Evolutionary conservation across 208 protist species (phyloP).

Genomic region (Eutreptiella sp.): DNA sequence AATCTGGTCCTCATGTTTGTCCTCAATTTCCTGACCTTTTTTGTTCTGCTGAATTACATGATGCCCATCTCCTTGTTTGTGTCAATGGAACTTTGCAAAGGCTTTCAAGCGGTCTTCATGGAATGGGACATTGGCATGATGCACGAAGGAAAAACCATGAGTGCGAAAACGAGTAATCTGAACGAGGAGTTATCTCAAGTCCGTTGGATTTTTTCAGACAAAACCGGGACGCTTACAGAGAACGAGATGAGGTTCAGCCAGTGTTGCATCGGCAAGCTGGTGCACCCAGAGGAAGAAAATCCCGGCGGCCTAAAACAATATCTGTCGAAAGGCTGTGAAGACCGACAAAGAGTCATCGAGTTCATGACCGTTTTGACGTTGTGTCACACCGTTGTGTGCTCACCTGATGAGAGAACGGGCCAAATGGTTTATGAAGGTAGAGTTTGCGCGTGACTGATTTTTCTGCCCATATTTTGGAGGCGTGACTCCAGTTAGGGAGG

Average conservation of each 20-base stretch:
- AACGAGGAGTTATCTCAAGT: constrained; percentile 81
- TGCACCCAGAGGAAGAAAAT: constrained; percentile 55
- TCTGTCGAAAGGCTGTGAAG: no score
- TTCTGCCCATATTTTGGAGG: no score
- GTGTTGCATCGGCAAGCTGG: constrained; percentile 54
- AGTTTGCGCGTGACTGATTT: no score
- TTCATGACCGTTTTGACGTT: no score
- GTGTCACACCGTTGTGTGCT: no score
- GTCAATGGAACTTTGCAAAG: constrained; percentile 78
- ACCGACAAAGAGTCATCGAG: no score
- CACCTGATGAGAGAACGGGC: no score
- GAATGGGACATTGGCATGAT: constrained; percentile 66
- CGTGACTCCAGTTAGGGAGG: no score
- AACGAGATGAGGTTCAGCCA: constrained; percentile 77
- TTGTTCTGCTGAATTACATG: constrained; percentile 76
- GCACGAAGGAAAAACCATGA: constrained; percentile 53
- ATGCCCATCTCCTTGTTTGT: constrained; percentile 84
- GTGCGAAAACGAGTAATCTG: constrained; percentile 76
- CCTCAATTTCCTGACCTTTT: constrained; percentile 71
- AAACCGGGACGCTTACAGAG: constrained; percentile 83
- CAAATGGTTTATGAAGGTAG: no score
- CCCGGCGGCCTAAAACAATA: no score
- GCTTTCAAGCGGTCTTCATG: constrained; percentile 80
- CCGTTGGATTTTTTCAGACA: constrained; percentile 79
- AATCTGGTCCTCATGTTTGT: constrained; percentile 43